Evolutionary conservation across 164 flowering plant species (phyloP), one percentile per base, ranked within the genome.

Genomic region (Nymphaea thermarum): DNA sequence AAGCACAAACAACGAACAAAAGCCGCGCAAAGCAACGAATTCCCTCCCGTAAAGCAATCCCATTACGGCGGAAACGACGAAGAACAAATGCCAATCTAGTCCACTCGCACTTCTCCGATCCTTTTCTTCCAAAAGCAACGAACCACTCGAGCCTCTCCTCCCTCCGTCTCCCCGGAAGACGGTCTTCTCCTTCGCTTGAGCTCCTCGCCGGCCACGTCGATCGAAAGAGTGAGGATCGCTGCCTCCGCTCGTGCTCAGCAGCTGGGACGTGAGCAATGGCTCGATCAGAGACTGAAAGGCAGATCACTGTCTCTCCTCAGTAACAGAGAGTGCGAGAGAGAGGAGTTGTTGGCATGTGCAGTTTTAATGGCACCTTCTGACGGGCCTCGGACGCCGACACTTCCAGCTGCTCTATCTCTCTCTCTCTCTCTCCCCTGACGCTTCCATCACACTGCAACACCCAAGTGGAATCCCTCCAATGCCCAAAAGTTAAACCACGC

Each of bases 351-450:
- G 57, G 57, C 57, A 15, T 51, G 36, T 25, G 36, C 14, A 15
- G 57, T 51, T 51, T 51, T 51, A 51, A 51, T 51, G 57, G 57
- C 57, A 10, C 14, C 57, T 51, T 51, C 57, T 15, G 14, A 51
- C 14, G 57, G 57, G 57, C 57, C 57, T 51, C 59, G 60, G 53
- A 41, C 66, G 73, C 73, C 73, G 73, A 71, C 73, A 71, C 42
- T 17, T 12, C 66, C 73, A 66, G 44, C 64, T 68, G 70, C n/a
- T 8, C 57, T 51, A 8, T 51, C 57, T 51, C 57, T 51, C 57
- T 51, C 57, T 51, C 55, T 47, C 55, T 47, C 55, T 47, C 55
- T 47, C 55, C 12, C 55, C 12, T 5, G 7, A 25, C 36, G 36
- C 36, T 25, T 25, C 36, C 36, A 25, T 25, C 36, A 25, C 36